Percentiles rank a stretch among this genome's conserved stretches.
phyloP scores from a whole-genome alignment of 768 basidiomycete genomes.

The Phaeotremella fagi region DNA sequence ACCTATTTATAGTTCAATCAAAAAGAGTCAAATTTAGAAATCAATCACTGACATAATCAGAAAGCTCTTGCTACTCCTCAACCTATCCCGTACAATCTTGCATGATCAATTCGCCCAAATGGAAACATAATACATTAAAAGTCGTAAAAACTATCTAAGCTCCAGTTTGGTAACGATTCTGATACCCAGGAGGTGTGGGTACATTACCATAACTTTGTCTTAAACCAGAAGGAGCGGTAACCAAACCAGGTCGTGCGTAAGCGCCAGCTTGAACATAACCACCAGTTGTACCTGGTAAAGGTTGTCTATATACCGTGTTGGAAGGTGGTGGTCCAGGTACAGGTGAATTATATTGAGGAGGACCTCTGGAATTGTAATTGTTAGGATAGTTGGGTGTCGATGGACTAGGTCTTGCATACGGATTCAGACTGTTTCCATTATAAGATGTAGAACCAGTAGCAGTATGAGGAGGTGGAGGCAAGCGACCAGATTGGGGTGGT shows the following conservation, averaged over 20 bases:
- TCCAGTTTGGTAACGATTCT: background rate
- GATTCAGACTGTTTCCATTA: slow-evolving; percentile 6
- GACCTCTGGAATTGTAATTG: background rate
- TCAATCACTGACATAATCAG: too few species aligned
- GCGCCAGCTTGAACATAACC: background rate
- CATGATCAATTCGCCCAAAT: too few species aligned
- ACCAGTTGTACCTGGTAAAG: background rate
- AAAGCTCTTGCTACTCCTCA: too few species aligned
- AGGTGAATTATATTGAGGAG: background rate
- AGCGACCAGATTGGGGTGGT: slow-evolving; percentile 7
- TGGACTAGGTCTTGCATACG: slow-evolving; percentile 8
- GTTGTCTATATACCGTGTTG: too few species aligned
- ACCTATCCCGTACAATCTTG: too few species aligned
- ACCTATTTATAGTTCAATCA: too few species aligned
- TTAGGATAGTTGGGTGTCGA: background rate
- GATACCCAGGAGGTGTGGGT: background rate
- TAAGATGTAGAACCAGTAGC: background rate
- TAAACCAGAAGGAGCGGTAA: slow-evolving; percentile 18
- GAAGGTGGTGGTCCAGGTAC: background rate
- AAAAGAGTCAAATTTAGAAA: too few species aligned
- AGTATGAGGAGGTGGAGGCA: slow-evolving; percentile 11
- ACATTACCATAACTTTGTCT: slow-evolving; percentile 30
- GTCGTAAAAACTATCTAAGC: background rate
- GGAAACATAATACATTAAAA: background rate
- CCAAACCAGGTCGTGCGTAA: too few species aligned